Evolutionary conservation across 176 grass and related monocot species (phyloP).

Genomic region (Musa schizocarpa): DNA sequence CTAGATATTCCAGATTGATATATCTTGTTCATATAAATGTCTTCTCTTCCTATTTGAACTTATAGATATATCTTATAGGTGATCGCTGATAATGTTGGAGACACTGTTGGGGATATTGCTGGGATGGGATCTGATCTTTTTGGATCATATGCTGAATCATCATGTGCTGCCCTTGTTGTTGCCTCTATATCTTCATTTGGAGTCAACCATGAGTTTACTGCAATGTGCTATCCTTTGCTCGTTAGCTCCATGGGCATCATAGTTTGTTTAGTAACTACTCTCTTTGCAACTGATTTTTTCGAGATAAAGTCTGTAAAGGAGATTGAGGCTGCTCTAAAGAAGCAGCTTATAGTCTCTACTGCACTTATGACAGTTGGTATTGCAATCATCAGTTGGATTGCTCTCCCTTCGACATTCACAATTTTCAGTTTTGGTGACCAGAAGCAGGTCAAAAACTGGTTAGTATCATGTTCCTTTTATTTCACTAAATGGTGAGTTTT

Average conservation of each 20-base stretch:
- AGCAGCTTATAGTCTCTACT: slow-evolving; percentile 34
- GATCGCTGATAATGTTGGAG: no score
- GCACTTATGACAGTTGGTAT: slow-evolving; percentile 38
- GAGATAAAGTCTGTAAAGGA: slow-evolving; percentile 37
- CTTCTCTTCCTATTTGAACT: no score
- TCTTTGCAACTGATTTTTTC: slow-evolving; percentile 45
- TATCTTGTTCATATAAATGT: no score
- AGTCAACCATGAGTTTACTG: background rate
- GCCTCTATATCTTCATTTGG: background rate
- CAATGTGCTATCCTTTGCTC: slow-evolving; percentile 45
- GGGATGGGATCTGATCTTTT: no score
- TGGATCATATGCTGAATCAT: no score
- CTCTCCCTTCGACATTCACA: slow-evolving; percentile 38
- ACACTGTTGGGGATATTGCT: no score
- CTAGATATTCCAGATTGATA: background rate
- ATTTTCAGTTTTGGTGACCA: slow-evolving; percentile 42
- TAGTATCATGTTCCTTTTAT: background rate
- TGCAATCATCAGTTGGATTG: slow-evolving; percentile 33
- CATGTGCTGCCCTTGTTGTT: no score
- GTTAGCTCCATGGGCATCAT: slow-evolving; percentile 45
- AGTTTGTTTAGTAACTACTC: slow-evolving; percentile 38
- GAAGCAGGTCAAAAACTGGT: slow-evolving; percentile 42
- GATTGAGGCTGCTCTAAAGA: slow-evolving; percentile 42
- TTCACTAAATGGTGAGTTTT: background rate
- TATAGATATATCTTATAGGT: no score